Evolutionary conservation across 2,329 filamentous ascomycete genomes (phyloP).

Genomic region (Daldinia sp.): DNA sequence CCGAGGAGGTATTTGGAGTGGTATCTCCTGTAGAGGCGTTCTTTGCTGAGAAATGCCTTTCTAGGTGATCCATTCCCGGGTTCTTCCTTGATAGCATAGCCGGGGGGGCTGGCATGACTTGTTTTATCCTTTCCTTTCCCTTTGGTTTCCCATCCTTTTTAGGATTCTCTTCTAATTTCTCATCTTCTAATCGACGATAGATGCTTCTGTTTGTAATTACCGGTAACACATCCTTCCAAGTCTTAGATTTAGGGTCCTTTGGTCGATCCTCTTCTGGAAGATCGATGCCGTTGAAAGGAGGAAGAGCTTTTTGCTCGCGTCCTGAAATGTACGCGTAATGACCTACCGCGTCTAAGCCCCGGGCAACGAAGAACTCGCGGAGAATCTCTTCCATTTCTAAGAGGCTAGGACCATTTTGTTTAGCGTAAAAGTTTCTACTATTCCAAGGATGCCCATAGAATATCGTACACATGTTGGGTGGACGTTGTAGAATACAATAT

Average conservation of each 20-base stretch:
- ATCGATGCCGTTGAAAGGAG: constrained; percentile 34
- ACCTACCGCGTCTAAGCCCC: constrained; percentile 19
- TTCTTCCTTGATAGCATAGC: too few species aligned
- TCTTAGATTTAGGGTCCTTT: constrained; percentile 10
- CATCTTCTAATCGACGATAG: not conserved
- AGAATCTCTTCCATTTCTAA: constrained; percentile 33
- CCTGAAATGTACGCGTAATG: constrained; percentile 13
- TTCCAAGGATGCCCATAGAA: constrained; percentile 37
- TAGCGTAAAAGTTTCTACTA: constrained; percentile 38
- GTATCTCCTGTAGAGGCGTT: not conserved
- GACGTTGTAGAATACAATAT: constrained; percentile 36
- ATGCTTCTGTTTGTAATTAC: constrained; percentile 16
- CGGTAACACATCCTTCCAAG: constrained; percentile 35
- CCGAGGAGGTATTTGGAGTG: not conserved
- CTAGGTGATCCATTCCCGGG: too few species aligned
- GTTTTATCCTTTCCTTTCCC: not conserved
- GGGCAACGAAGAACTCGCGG: constrained; percentile 26
- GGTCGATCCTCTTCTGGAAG: constrained; percentile 5
- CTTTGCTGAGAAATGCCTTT: too few species aligned
- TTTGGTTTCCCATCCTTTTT: not conserved
- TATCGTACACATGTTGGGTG: not conserved
- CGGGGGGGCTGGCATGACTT: too few species aligned
- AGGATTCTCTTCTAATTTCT: not conserved
- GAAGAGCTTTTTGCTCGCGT: constrained; percentile 20
- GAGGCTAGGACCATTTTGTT: not conserved